Percentiles rank a stretch among this genome's conserved stretches.
Conservation (phyloP, 2,329 filamentous ascomycete species). For the Diaporthe velutina region DNA sequence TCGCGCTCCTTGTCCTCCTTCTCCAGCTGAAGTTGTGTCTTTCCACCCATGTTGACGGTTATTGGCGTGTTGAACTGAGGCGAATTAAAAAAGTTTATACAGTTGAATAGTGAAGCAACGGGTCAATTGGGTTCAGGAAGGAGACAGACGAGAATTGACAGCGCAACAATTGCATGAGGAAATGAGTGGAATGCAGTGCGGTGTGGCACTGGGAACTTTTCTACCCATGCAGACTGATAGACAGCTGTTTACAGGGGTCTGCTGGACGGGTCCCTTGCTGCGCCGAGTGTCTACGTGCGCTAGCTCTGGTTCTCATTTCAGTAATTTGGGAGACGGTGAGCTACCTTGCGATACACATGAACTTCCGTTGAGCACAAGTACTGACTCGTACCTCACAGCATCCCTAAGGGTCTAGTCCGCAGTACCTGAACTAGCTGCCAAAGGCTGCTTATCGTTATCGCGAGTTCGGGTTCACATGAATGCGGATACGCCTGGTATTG, state of each 20-base stretch:
- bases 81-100: background rate
- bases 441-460: background rate
- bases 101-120: background rate
- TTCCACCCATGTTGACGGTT: constrained; percentile 38
- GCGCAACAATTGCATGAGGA: constrained; percentile 3
- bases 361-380: background rate
- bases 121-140: constrained; percentile 30
- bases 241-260: constrained; percentile 33
- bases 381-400: background rate
- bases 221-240: constrained; percentile 27
- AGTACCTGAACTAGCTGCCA: background rate
- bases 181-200: constrained; percentile 35
- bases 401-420: background rate
- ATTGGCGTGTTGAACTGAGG: constrained; percentile 25
- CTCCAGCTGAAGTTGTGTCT: constrained; percentile 68
- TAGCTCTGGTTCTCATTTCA: constrained; percentile 30
- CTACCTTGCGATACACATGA: background rate
- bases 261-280: constrained; percentile 31
- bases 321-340: background rate
- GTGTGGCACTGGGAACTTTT: constrained; percentile 36
- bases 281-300: constrained; percentile 26
- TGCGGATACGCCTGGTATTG: background rate
- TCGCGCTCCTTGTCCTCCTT: constrained; percentile 86
- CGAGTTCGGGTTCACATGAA: constrained; percentile 22
- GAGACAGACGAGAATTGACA: constrained; percentile 1